Evolutionary conservation across 2,329 filamentous ascomycete species (phyloP), one percentile per base, ranked within the genome.

Genomic region (Reticulascus tulasneorum): DNA sequence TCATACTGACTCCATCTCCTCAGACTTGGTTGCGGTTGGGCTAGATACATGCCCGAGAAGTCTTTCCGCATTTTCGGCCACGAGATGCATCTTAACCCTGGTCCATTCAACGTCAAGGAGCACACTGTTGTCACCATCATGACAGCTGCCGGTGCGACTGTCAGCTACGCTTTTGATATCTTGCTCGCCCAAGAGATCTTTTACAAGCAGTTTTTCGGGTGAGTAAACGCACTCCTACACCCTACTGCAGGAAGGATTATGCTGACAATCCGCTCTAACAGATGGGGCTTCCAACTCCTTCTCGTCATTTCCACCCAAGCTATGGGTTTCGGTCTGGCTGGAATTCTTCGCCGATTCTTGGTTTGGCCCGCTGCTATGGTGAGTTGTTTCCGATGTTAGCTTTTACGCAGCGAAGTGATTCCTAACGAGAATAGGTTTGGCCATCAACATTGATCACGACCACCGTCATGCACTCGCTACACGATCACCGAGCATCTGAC

Each of bases 291-390:
- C n/a, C n/a, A n/a, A n/a, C n/a, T n/a, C n/a, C n/a, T n/a, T n/a
- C n/a, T n/a, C n/a, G n/a, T n/a, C n/a, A n/a, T n/a, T n/a, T n/a
- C n/a, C n/a, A n/a, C n/a, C n/a, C n/a, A n/a, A n/a, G n/a, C n/a
- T 40, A 71, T 75, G 38, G 75, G 76, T 3, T 77, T 77, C 35
- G 74, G 74, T n/a, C 54, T 78, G 33, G 75, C 75, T 12, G 73
- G 73, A 10, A 53, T 77, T 37, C 65, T 67, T 13, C 63, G 71
- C 13, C 65, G 68, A 29, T 77, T 71, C 57, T 58, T 77, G 21
- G 66, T 72, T 26, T 67, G 60, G 50, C 75, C 71, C 11, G 68
- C 74, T 9, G 66, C 71, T 21, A 76, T 77, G 71, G 67, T 78
- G n/a, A n/a, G n/a, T n/a, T n/a, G n/a, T n/a, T n/a, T n/a, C n/a